Conservation (phyloP, 495 filamentous ascomycete species). For the Penicillium flavigenum region DNA sequence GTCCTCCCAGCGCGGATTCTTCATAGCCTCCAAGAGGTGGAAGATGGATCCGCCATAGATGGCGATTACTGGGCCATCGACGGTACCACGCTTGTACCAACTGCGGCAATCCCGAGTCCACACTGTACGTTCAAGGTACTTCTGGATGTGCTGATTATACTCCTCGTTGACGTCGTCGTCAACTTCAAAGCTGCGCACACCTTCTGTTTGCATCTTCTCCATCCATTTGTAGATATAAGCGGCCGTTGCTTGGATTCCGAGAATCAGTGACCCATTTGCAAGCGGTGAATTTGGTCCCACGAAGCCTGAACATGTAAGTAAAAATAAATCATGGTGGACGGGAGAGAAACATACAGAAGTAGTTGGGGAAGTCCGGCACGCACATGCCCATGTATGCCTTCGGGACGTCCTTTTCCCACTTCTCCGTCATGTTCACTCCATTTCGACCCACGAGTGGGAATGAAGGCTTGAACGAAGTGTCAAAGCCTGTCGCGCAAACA, state of each 20-base stretch:
- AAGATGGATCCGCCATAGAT: conserved; percentile 32
- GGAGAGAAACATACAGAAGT: conserved; percentile 21
- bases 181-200: background rate
- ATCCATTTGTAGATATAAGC: conserved; percentile 6
- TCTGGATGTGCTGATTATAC: conserved; percentile 27
- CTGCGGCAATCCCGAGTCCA: conserved; percentile 38
- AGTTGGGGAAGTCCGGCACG: conserved; percentile 42
- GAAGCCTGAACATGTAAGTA: conserved; percentile 29
- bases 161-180: conserved; percentile 3
- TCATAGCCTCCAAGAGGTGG: conserved; percentile 51
- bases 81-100: conserved; percentile 38
- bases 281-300: conserved; percentile 54
- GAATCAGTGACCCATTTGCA: conserved; percentile 3
- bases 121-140: conserved; percentile 36
- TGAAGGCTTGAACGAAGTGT: conserved; percentile 35
- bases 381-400: conserved; percentile 38
- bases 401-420: conserved; percentile 20
- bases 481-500: conserved; percentile 51
- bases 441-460: conserved; percentile 35
- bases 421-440: conserved; percentile 25
- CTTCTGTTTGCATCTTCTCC: conserved; percentile 3
- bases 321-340: background rate
- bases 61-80: conserved; percentile 15
- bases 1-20: conserved; percentile 47
- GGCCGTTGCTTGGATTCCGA: conserved; percentile 2